Conservation (phyloP, 176 grass and related monocot genomes). For the Oryza coarctata region DNA sequence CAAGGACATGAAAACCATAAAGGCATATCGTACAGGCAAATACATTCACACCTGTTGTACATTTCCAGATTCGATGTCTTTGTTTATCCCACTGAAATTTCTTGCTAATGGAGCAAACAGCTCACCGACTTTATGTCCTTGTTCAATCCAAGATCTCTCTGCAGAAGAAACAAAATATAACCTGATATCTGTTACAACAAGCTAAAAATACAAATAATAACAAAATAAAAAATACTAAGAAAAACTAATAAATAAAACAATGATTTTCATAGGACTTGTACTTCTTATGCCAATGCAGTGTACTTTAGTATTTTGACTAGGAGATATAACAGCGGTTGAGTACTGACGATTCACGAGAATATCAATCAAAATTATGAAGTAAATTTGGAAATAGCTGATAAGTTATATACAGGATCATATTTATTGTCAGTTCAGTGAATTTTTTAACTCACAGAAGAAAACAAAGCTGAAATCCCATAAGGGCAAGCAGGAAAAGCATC, state of each 20-base stretch:
- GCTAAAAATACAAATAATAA: background rate
- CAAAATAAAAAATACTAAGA: background rate
- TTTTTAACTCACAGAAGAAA: background rate
- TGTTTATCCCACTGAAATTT: constrained; percentile 54
- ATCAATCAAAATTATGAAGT: background rate
- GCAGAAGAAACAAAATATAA: constrained; percentile 23
- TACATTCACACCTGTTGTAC: constrained; percentile 40
- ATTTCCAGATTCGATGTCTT: constrained; percentile 70
- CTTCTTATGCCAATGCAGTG: background rate
- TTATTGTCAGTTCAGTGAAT: background rate
- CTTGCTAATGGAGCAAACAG: constrained; percentile 78
- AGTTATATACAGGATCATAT: background rate
- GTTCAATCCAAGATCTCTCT: constrained; percentile 81
- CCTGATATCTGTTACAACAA: background rate
- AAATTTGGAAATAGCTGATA: constrained; percentile 3
- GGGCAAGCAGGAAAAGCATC: background rate
- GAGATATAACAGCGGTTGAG: background rate
- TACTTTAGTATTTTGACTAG: background rate
- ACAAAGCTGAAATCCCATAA: background rate
- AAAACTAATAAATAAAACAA: background rate
- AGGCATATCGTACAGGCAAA: constrained; percentile 2
- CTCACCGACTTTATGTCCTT: constrained; percentile 67
- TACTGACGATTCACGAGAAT: background rate
- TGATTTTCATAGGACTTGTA: background rate
- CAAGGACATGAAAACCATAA: background rate